These are phyloP conservation scores for Apostasia shenzhenica DNA, from an alignment of 106 monocot species.

Conservation along the genomic window DNA sequence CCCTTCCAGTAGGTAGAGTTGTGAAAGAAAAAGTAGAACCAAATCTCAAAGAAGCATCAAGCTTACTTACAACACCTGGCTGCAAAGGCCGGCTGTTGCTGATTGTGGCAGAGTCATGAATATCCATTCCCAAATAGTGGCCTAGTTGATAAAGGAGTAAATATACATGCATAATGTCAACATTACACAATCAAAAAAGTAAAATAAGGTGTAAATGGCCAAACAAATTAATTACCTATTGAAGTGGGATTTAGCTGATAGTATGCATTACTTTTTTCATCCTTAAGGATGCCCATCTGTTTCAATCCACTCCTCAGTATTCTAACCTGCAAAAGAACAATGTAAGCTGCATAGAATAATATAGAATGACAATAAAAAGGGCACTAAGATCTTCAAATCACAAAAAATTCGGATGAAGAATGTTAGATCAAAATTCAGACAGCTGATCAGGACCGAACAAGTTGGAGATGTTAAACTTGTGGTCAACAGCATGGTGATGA, in stretches of 20 bases:
- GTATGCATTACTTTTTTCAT: slow-evolving; percentile 36
- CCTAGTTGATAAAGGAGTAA: slow-evolving; percentile 30
- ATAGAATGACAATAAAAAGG: too few species aligned
- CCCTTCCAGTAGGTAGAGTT: background rate
- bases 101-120: slow-evolving; percentile 67
- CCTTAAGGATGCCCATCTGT: slow-evolving; percentile 68
- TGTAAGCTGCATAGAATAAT: background rate
- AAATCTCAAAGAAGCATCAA: background rate
- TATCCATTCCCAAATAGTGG: slow-evolving; percentile 97
- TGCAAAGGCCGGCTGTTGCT: slow-evolving; percentile 43
- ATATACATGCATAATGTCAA: background rate
- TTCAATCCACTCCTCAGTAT: slow-evolving; percentile 71
- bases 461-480: background rate
- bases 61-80: slow-evolving; percentile 85
- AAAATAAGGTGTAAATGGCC: background rate
- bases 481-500: too few species aligned
- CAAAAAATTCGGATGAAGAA: too few species aligned
- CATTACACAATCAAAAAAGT: background rate
- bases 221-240: slow-evolving; percentile 46
- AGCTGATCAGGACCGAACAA: too few species aligned
- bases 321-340: slow-evolving; percentile 43
- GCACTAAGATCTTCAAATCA: too few species aligned
- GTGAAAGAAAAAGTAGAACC: background rate
- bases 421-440: too few species aligned
- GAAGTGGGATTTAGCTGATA: slow-evolving; percentile 87